Evolutionary conservation across 306 rosid species (phyloP), one percentile per base, ranked within the genome.

Genomic region (Calophaca sinica): DNA sequence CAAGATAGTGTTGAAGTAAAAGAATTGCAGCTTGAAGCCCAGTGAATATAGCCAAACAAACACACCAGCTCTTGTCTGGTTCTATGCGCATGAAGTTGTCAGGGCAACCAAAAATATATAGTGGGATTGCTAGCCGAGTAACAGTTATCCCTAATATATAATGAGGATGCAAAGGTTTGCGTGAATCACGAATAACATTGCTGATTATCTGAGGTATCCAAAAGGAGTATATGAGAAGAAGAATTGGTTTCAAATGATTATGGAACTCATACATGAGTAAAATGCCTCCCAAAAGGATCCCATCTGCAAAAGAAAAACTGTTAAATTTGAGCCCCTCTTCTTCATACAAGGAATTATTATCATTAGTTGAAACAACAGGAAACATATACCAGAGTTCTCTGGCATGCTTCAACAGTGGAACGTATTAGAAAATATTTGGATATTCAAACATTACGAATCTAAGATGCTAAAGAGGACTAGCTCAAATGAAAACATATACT

Each of bases 231-330:
- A 91, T 75, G 50, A 94, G 96, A 65, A 94, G 90, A 79, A 94
- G 89, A 80, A 94, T 84, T 20, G 91, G 91, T 69, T 82, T 87
- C 87, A 89, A 81, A 74, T 86, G 87, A 84, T 89, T 82, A 86
- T 94, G 98, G 67, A 94, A 94, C 80, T 91, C 96, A 5, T 94
- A 94, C 97, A 94, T 88, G 66, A 91, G 41, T 73, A 94, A 86
- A 87, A 94, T 89, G 84, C 98, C 98, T 79, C 97, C 98, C 87
- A 91, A 80, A 55, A 94, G 96, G 72, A 91, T 88, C 62, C 98
- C 98, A 81, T 94, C 98, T 94, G 96, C 94, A 88, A 69, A 81
- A 59, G 15, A 46, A 46, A 73, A 42, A 73, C 68, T 48, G 82
- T 53, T 79, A 84, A 74, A 78, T 38, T 79, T 60, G 69, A 59